These are phyloP conservation scores for Ensete glaucum DNA, from an alignment of 176 grass and related monocot genomes.

Conservation along the genomic window DNA sequence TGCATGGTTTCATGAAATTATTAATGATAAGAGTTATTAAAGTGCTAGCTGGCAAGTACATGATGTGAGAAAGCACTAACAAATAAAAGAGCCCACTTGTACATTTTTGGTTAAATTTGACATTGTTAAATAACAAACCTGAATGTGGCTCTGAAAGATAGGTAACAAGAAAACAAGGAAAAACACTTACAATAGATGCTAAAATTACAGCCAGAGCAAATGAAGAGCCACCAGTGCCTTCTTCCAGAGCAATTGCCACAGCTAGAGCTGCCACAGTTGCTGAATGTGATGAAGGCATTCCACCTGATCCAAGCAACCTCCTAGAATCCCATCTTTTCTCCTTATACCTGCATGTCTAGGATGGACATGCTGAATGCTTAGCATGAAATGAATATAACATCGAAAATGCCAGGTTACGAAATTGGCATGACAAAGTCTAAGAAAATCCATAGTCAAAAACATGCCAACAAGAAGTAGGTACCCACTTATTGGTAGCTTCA, in stretches of 20 bases:
- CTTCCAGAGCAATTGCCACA: conserved; percentile 64
- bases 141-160: background rate
- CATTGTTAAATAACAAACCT: background rate
- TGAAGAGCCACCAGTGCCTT: conserved; percentile 58
- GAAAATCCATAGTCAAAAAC: background rate
- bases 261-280: conserved; percentile 65
- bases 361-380: conserved; percentile 40
- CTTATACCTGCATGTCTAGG: conserved; percentile 98
- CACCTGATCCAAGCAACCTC: conserved; percentile 70
- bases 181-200: conserved; percentile 60
- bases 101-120: background rate
- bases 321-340: conserved; percentile 89
- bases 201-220: conserved; percentile 80
- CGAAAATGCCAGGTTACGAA: conserved; percentile 2
- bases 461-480: background rate
- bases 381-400: background rate
- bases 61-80: too few species aligned
- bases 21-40: too few species aligned
- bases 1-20: too few species aligned
- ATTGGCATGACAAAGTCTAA: background rate
- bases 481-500: background rate
- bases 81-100: background rate
- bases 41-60: too few species aligned
- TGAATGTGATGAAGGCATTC: conserved; percentile 84
- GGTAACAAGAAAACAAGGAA: background rate